Evolutionary conservation across 2,329 filamentous ascomycete genomes (phyloP), one percentile per base, ranked within the genome.

Genomic region (Diaporthe citriasiana): DNA sequence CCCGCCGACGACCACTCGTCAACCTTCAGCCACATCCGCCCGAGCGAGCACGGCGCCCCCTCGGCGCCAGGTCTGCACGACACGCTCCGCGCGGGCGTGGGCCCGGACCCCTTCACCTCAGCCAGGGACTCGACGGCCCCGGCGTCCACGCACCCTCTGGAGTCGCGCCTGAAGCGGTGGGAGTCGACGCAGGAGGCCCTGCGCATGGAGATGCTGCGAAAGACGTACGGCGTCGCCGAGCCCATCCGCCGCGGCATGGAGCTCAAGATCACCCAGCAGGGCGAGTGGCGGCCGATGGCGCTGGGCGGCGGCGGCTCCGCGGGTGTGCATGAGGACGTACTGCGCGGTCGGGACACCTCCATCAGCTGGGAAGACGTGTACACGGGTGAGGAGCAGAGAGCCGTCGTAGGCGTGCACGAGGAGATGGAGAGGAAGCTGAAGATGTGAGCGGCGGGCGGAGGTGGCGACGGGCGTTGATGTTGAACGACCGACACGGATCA

Each of bases 291-390:
- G 80, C 95, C 95, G 65, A 86, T 90, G 79, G 91, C 90, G 59
- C 86, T 97, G 72, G 89, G 91, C 57, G 91, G 92, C 50, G 84
- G 86, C 70, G 86, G 81, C 78, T 83, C 87, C 63, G 88, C 90
- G 15, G 91, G 91, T 80, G 88, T 98, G 69, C 95, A 98, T 85
- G 94, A 95, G 87, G 96, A 98, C 82, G 95, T 99, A 76, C 85
- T 99, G 80, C 89, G 89, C 75, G 95, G 95, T 5, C 87, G 92
- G 80, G 97, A 98, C 82, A 86, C 89, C 38, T 93, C 90, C 79
- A 87, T 97, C 78, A 91, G 89, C 12, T 99, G 97, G 97, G 97
- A 99, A 88, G 97, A 98, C 86, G 91, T 99, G 27, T 98, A 93
- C 82, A 91, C 89, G 27, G 94, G 95, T 75, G 93, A 94, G 78